Evolutionary conservation across 257 asterid species (phyloP).

Genomic region (Ballota nigra): DNA sequence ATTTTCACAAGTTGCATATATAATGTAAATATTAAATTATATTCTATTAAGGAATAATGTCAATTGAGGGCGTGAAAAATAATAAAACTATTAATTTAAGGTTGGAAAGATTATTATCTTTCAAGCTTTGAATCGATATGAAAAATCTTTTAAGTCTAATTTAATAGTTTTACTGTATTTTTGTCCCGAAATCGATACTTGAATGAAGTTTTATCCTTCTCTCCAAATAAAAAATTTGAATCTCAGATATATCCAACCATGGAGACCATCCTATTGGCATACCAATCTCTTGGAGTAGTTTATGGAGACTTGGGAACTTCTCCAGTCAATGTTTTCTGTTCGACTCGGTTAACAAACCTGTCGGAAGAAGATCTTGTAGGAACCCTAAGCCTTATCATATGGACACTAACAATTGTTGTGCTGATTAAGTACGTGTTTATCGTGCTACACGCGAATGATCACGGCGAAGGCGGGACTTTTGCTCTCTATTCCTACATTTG

Average conservation of each 20-base stretch:
- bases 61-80: too few relatives aligned
- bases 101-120: too few relatives aligned
- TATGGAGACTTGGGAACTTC: constrained; percentile 81
- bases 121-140: too few relatives aligned
- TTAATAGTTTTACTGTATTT: too few relatives aligned
- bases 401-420: constrained; percentile 58
- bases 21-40: too few relatives aligned
- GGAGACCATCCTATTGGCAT: constrained; percentile 54
- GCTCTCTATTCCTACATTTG: constrained; percentile 65
- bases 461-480: constrained; percentile 86
- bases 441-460: constrained; percentile 63
- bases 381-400: constrained; percentile 66
- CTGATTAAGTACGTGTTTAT: constrained; percentile 67
- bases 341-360: constrained; percentile 46
- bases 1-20: too few relatives aligned
- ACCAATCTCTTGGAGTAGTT: constrained; percentile 71
- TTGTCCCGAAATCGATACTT: too few relatives aligned
- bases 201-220: too few relatives aligned
- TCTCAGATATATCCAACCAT: constrained; percentile 44
- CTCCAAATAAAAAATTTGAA: too few relatives aligned
- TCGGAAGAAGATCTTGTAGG: constrained; percentile 62
- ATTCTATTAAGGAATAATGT: too few relatives aligned
- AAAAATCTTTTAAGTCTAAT: too few relatives aligned
- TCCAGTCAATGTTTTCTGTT: constrained; percentile 68
- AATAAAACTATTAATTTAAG: too few relatives aligned